Conservation (phyloP, 1,139 yeast species). For the Wickerhamomyces sp. region DNA sequence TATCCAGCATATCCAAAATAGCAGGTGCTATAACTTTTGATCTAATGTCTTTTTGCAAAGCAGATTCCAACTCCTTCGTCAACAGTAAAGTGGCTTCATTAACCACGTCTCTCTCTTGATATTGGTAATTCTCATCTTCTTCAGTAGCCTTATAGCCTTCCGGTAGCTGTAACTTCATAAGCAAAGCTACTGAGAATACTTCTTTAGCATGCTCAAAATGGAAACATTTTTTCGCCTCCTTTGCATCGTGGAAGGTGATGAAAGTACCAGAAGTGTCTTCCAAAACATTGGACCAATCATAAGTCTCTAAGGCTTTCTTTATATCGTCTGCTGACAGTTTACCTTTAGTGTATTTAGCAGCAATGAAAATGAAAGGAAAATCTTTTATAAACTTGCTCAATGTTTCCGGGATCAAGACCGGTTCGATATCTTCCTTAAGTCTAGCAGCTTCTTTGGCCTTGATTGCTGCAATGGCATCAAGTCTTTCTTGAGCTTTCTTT, state of each 20-base stretch:
- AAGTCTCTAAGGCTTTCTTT: slow-evolving; percentile 42
- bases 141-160: slow-evolving; percentile 21
- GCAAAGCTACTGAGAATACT: slow-evolving; percentile 43
- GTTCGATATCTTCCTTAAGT: neutral
- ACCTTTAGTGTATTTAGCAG: slow-evolving; percentile 49
- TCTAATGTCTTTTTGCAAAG: slow-evolving; percentile 66
- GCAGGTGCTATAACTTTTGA: slow-evolving; percentile 72
- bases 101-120: slow-evolving; percentile 24
- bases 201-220: slow-evolving; percentile 59
- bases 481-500: neutral
- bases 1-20: slow-evolving; percentile 57
- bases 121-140: slow-evolving; percentile 3
- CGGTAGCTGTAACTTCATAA: slow-evolving; percentile 53
- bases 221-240: slow-evolving; percentile 65
- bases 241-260: slow-evolving; percentile 58
- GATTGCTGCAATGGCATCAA: neutral
- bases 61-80: slow-evolving; percentile 57
- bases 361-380: slow-evolving; percentile 52
- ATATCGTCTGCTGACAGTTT: slow-evolving; percentile 49
- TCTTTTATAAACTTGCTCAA: slow-evolving; percentile 43
- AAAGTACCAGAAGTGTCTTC: slow-evolving; percentile 64
- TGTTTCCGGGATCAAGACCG: slow-evolving; percentile 33
- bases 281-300: slow-evolving; percentile 62
- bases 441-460: neutral
- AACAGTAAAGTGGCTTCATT: slow-evolving; percentile 58